Evolutionary conservation across 176 grass and related monocot genomes (phyloP), one percentile per base, ranked within the genome.

Genomic region (Otatea glauca): DNA sequence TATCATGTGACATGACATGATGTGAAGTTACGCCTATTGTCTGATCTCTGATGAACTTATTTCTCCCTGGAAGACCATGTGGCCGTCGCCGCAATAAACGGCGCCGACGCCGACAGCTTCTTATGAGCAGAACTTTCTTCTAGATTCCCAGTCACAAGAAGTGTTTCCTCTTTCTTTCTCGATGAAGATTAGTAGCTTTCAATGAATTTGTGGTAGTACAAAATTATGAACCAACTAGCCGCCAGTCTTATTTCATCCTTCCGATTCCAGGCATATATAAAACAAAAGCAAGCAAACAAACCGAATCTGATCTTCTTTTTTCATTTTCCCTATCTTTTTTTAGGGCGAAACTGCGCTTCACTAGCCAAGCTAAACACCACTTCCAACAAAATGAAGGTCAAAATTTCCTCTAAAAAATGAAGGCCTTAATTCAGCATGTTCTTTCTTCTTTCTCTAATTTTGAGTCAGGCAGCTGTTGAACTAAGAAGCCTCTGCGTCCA

Each of bases 81-180:
- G 83, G 74, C 82, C 70, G 77, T 64, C 74, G 88, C 63, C 71
- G 77, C 51, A 63, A 48, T 39, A 23, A 24, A 38, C n/a, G 86
- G 64, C 49, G 79, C 79, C 79, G 86, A 69, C 78, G 48, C 63
- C 71, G 64, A 70, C 41, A 70, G 60, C 16, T 25, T 42, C 72
- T 42, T 15, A 5, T 9, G 4, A 78, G 17, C 64, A 37, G 39
- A 37, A 21, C 63, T 39, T 76, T 77, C 34, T 14, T 27, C 14
- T 55, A 42, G 54, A 56, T 56, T 56, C 7, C 7, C 20, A 21
- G 3, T 56, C 54, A 21, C 7, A 21, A 7, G 18, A 0, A 0
- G 53, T 9, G 53, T 18, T 55, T 2, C 8, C 53, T 20, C 51
- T 54, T 41, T 41, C 38, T 41, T 23, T 59, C 29, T 29, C 0